These are phyloP conservation scores for Fusarium sp. DNA, from an alignment of 2,329 filamentous ascomycete species.

Conservation along the genomic window DNA sequence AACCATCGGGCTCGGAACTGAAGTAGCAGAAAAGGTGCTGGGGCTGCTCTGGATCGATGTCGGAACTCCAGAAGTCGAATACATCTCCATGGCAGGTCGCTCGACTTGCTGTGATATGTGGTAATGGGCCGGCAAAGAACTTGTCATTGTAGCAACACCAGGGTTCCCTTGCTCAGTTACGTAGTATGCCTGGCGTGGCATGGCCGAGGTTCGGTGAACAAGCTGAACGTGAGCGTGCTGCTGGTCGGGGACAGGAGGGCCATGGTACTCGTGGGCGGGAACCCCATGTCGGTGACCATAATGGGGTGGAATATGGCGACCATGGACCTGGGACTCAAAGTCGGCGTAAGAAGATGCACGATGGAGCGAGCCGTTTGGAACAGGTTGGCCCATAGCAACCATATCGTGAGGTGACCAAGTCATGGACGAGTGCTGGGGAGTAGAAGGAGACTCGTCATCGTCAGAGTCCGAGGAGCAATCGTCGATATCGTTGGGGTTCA, in stretches of 20 bases:
- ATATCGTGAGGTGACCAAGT: conserved; percentile 63
- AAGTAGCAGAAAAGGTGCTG: conserved; percentile 67
- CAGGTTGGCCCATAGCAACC: conserved; percentile 53
- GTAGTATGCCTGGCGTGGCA: conserved; percentile 65
- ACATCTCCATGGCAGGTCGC: conserved; percentile 62
- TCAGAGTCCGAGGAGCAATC: conserved; percentile 69
- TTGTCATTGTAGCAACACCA: conserved; percentile 71
- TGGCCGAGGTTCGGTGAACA: conserved; percentile 61
- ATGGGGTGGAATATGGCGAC: conserved; percentile 53
- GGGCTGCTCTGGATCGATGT: conserved; percentile 70
- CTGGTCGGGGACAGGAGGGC: conserved; percentile 57
- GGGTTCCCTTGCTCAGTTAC: conserved; percentile 72
- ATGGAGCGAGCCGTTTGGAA: conserved; percentile 57
- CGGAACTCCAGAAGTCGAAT: conserved; percentile 60
- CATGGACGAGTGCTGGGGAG: conserved; percentile 65
- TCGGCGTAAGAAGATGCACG: conserved; percentile 67
- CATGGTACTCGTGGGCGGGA: conserved; percentile 59
- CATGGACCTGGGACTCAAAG: conserved; percentile 63
- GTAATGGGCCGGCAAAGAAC: conserved; percentile 62
- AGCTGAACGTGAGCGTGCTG: conserved; percentile 61
- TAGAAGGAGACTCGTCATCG: conserved; percentile 68
- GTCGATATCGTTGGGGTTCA: conserved; percentile 66
- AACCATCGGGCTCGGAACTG: conserved; percentile 64
- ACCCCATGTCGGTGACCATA: conserved; percentile 63
- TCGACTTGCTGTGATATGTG: conserved; percentile 64